Evolutionary conservation across 805 yeast genomes (phyloP).

Genomic region (Candida argentea): DNA sequence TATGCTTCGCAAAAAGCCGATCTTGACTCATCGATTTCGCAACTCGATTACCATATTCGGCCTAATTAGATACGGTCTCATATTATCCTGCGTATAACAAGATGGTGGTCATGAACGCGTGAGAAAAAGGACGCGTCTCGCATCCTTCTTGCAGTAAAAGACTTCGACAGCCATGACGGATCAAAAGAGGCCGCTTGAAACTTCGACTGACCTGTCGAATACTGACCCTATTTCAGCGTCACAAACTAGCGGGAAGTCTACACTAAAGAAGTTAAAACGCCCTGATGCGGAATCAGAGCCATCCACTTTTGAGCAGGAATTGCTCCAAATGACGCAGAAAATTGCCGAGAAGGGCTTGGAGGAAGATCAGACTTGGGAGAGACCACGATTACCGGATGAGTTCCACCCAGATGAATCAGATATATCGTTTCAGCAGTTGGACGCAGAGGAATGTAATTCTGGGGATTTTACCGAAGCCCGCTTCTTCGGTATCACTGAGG

Average conservation of each 20-base stretch:
- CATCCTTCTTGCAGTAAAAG: too few relatives aligned
- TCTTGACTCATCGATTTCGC: conserved; percentile 22
- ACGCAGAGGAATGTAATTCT: conserved; percentile 74
- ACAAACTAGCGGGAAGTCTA: too few relatives aligned
- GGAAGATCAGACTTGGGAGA: conserved; percentile 35
- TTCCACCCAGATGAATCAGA: conserved; percentile 42
- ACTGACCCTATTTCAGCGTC: too few relatives aligned
- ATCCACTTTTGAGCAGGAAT: conserved; percentile 31
- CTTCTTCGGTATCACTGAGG: conserved; percentile 85
- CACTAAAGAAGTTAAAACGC: conserved; percentile 23
- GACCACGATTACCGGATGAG: conserved; percentile 45
- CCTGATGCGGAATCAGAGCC: conserved; percentile 27
- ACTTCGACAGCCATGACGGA: too few relatives aligned
- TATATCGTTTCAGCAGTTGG: conserved; percentile 80
- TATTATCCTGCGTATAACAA: too few relatives aligned
- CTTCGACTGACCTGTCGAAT: too few relatives aligned
- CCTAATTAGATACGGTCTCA: too few relatives aligned
- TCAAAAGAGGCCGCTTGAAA: too few relatives aligned
- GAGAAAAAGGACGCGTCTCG: too few relatives aligned
- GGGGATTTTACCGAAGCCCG: conserved; percentile 58
- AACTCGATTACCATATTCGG: conserved; percentile 6
- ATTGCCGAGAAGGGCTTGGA: conserved; percentile 15
- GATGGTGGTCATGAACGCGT: too few relatives aligned
- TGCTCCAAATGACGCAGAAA: conserved; percentile 25
- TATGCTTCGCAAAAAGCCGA: conserved; percentile 1